A percentile compares a stretch with the other conserved stretches of the same genome.
Evolutionary conservation across 23 red algal genomes (phyloP).

Genomic region (Agarophyton chilense): DNA sequence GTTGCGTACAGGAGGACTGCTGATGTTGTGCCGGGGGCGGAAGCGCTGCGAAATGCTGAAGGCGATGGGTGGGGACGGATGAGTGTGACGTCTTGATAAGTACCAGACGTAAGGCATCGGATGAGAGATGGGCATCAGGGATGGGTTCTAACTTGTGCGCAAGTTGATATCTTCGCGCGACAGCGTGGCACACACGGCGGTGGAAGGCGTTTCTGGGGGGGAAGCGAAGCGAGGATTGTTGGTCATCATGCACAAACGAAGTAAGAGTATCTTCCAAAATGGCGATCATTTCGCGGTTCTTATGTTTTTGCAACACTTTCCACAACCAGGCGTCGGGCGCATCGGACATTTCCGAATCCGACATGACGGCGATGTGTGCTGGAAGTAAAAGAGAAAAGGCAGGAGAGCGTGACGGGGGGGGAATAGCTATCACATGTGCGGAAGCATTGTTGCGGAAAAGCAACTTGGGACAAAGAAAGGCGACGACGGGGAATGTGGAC

Average conservation of each 20-base stretch:
- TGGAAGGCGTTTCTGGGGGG: conserved; percentile 54
- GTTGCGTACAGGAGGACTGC: not conserved
- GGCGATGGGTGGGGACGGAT: not conserved
- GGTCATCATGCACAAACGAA: conserved; percentile 12
- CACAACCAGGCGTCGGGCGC: conserved; percentile 47
- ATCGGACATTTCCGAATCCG: not conserved
- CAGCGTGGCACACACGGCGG: conserved; percentile 46
- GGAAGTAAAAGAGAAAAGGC: not conserved
- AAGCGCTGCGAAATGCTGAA: conserved; percentile 22
- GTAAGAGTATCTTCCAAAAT: conserved; percentile 38
- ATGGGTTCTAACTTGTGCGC: conserved; percentile 41
- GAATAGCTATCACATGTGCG: not conserved
- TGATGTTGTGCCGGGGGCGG: not conserved
- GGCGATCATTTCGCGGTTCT: conserved; percentile 58
- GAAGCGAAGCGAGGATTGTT: conserved; percentile 43
- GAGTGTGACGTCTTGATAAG: conserved; percentile 55
- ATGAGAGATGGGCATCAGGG: not conserved
- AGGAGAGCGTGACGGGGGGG: not conserved
- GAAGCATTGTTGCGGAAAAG: not conserved
- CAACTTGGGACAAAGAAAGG: too few species aligned
- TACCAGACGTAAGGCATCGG: conserved; percentile 35
- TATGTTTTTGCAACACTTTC: conserved; percentile 44
- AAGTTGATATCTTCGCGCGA: conserved; percentile 35
- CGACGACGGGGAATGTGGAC: not conserved
- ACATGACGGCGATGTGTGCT: not conserved